Evolutionary conservation across 495 filamentous ascomycete species (phyloP).

Genomic region (Penicillium longicatenatum): DNA sequence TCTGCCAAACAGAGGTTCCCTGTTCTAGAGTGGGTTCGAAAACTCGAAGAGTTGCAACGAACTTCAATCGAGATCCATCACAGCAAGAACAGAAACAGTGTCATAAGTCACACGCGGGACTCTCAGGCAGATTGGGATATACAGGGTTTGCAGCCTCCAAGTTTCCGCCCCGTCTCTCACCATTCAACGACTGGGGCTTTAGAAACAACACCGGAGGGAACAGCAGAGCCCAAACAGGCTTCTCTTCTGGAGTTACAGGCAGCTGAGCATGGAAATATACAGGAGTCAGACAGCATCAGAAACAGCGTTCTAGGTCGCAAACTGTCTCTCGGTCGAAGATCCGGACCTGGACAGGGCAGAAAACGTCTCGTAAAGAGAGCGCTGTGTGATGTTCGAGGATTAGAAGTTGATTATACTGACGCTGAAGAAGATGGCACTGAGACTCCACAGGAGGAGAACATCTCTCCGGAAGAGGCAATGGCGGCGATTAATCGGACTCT

Average conservation of each 20-base stretch:
- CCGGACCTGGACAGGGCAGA: slow-evolving; percentile 45
- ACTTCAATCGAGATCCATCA: slow-evolving; percentile 55
- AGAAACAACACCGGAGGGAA: slow-evolving; percentile 6
- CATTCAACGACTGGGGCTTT: neutral
- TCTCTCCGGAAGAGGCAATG: slow-evolving; percentile 26
- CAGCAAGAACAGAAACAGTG: slow-evolving; percentile 32
- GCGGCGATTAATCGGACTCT: slow-evolving; percentile 21
- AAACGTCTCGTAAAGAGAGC: slow-evolving; percentile 26
- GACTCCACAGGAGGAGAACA: slow-evolving; percentile 18
- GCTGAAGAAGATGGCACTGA: slow-evolving; percentile 14
- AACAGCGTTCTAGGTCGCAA: slow-evolving; percentile 40
- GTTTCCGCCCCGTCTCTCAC: neutral
- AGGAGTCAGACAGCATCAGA: slow-evolving; percentile 31
- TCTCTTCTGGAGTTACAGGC: slow-evolving; percentile 20
- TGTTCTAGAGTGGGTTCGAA: slow-evolving; percentile 66
- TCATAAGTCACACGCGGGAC: slow-evolving; percentile 23
- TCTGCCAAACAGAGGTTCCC: slow-evolving; percentile 78
- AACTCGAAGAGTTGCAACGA: slow-evolving; percentile 61
- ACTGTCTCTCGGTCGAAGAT: slow-evolving; percentile 47
- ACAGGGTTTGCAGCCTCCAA: slow-evolving; percentile 42
- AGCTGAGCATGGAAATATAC: slow-evolving; percentile 13
- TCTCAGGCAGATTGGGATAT: slow-evolving; percentile 35
- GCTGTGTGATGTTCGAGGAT: too few relatives aligned
- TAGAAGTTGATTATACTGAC: slow-evolving; percentile 24
- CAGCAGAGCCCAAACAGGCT: slow-evolving; percentile 16